Base-by-base conservation (phyloP, 208 protist genomes). In the Acanthamoeba culbertsoni region DNA sequence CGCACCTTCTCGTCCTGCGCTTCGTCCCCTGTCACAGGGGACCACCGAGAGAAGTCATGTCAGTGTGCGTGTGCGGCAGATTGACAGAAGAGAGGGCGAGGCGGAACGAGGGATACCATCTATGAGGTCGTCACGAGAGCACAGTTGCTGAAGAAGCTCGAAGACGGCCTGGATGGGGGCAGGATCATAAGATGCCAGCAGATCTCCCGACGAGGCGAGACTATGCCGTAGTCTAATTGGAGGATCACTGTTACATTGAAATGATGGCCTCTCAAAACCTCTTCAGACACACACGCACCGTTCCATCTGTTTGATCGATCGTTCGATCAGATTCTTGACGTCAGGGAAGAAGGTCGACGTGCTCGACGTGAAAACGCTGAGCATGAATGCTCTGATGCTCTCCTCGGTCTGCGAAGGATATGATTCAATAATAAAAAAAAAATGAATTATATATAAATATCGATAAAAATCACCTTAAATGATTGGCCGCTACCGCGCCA, bases 281-380 rank as follows among this genome's bases (percentile, higher is more conserved):
- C 48, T 55, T 55, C 18, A 63, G 1, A 63, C 55, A 63, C 3
- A 31, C 8, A 63, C 5, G 31, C 55, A 73, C 40, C 84, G 63
- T 26, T 92, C 88, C 35, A 79, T 35, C 65, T 92, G 62, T 26
- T 48, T 37, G 20, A 79, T 63, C 1, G 88, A 92, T 57, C 63
- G 57, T 42, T 92, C 88, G 57, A 92, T 92, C 35, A 92, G 1
- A 35, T 79, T 92, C 62, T 82, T 79, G 43, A 92, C 37, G 62
- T 79, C 65, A 14, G 62, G 14, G 26, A 92, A 55, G 28, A 92
- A 92, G 0, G 35, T 92, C 7, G 88, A 92, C 20, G 42, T 46
- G 43, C 45, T 71, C 3, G 62, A 71, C 28, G 88, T 79, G 42
- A 59, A 92, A 10, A 79, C 88, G 26, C 88, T 92, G 40, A 92